Evolutionary conservation across 1,284 basidiomycete species (phyloP), one percentile per base, ranked within the genome.

Genomic region (Pholiota adiposa): DNA sequence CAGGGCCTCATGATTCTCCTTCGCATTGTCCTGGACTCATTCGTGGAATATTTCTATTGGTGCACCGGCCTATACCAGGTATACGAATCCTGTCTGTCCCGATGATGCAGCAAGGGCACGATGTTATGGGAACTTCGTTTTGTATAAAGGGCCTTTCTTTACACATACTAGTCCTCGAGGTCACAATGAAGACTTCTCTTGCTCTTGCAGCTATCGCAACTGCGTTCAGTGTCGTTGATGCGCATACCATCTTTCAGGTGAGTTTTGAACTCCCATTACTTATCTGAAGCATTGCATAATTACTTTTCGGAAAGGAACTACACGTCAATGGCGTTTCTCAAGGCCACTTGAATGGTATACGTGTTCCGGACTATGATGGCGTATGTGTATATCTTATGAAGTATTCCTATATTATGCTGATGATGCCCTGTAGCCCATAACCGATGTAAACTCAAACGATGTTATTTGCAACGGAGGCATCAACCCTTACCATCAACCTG

Each of bases 381-480:
- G 82, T 83, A 68, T 11, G 79, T 71, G 23, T 36, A 4, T 18
- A n/a, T 16, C 9, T 46, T 8, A 34, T 44, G 34, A 41, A 29
- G 31, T 33, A 38, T 50, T 8, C n/a, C 49, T 8, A n/a, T 33
- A 19, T 18, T 49, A 18, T n/a, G 34, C 46, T 31, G 19, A 55
- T 29, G 14, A n/a, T 52, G 14, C 36, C 55, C 25, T 49, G 25
- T 57, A 84, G 83, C 81, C 83, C 3, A 83, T 86, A 53, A 82
- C 69, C 41, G 82, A 85, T 64, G 81, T 85, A 5, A 83, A 77
- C 4, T 84, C 82, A 0, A 84, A 83, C 69, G 79, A 85, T 66
- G 53, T 86, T 46, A 83, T 84, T 60, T 85, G 84, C 74, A 86
- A 86, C 59, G 84, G 84, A 31, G 84, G 84, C 27, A 84, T 85